phyloP scores from a whole-genome alignment of 768 basidiomycete species.

The Ramaria sp. region DNA sequence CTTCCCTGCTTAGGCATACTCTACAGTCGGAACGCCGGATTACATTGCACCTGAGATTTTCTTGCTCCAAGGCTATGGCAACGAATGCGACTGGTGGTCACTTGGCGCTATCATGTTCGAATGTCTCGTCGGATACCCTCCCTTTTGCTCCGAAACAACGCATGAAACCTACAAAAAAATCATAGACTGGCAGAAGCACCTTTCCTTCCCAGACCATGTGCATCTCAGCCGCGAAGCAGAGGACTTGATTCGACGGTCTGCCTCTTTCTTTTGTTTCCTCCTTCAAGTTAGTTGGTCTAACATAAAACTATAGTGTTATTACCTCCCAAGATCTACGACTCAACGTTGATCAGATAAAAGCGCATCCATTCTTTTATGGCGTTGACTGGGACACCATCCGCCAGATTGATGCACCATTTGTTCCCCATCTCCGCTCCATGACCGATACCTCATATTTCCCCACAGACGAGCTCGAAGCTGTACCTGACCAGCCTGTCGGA shows the following conservation, averaged over 20 bases:
- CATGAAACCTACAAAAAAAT: constrained; percentile 99
- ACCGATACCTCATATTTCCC: constrained; percentile 99
- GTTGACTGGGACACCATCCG: constrained; percentile 89
- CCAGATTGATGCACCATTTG: constrained; percentile 87
- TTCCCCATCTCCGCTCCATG: constrained; percentile 87
- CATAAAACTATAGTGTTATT: constrained; percentile 49
- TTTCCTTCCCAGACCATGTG: constrained; percentile 89
- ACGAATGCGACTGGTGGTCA: constrained; percentile 99
- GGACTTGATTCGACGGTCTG: constrained; percentile 74
- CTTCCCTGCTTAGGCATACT: constrained; percentile 81
- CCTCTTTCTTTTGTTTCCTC: background rate
- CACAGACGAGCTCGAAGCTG: constrained; percentile 85
- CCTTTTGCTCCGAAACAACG: constrained; percentile 93
- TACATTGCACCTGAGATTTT: constrained; percentile 97
- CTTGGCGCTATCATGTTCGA: constrained; percentile 98
- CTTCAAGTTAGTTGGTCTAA: background rate
- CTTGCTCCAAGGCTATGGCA: constrained; percentile 91
- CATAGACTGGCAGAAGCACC: constrained; percentile 82
- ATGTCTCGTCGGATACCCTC: constrained; percentile 93
- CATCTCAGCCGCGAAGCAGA: constrained; percentile 87
- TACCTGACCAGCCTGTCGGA: constrained; percentile 32
- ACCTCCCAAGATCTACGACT: constrained; percentile 74
- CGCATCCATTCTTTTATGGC: constrained; percentile 88
- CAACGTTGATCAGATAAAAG: constrained; percentile 78
- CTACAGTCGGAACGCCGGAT: constrained; percentile 95